Percentiles rank a stretch among this genome's conserved stretches.
Evolutionary conservation across 345 rosid genomes (phyloP).

Genomic region (Citropsis articulata): DNA sequence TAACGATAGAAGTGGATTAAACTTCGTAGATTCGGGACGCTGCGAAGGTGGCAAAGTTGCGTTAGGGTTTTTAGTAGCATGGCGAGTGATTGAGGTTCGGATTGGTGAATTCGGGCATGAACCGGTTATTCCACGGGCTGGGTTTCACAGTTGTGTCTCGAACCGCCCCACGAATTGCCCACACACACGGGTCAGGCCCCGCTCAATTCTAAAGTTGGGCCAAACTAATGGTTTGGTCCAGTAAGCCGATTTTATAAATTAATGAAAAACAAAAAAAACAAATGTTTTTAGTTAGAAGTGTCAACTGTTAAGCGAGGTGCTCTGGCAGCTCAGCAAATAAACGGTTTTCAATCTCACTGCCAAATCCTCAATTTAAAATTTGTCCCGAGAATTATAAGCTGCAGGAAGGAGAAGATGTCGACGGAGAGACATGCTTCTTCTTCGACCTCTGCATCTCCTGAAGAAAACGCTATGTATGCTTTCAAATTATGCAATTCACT

Average conservation of each 20-base stretch:
- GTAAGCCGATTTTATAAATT: background rate
- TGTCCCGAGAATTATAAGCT: background rate
- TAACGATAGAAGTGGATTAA: background rate
- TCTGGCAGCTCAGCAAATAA: background rate
- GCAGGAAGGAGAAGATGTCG: constrained; percentile 32
- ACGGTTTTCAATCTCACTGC: background rate
- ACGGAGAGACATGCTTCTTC: constrained; percentile 54
- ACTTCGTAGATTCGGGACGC: background rate
- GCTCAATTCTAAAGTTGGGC: background rate
- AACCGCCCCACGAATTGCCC: background rate
- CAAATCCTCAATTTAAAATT: background rate
- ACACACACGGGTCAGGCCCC: background rate
- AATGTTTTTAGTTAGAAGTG: background rate
- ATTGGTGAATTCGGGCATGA: background rate
- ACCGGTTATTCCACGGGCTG: background rate
- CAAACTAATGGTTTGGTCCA: background rate
- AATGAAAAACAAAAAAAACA: background rate
- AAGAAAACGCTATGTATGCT: constrained; percentile 58
- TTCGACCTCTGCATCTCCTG: constrained; percentile 37
- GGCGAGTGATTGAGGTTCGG: background rate
- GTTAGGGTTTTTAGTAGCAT: background rate
- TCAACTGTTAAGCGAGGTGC: background rate
- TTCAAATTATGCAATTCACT: background rate
- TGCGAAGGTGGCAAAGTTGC: background rate
- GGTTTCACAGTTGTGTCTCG: background rate